Evolutionary conservation across 345 rosid genomes (phyloP), one percentile per base, ranked within the genome.

Genomic region (Populus simonii): DNA sequence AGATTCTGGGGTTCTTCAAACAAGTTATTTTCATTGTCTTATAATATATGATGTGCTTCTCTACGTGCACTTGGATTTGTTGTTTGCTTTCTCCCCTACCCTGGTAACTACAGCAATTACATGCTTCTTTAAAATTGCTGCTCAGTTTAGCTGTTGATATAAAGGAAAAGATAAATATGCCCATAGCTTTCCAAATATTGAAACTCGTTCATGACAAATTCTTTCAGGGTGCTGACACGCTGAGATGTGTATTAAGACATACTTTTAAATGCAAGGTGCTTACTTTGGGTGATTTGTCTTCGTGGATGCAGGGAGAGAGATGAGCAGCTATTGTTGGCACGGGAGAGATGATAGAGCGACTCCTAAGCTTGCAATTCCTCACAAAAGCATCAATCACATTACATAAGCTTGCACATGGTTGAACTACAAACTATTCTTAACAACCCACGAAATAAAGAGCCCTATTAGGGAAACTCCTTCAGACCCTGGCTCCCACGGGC

Each of bases 241-340:
- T 31, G 17, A 3, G 3, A 51, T 6, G 57, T 18, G 18, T 51
- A 18, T 20, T 5, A 51, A 51, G n/a, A 51, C 57, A 0, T 8
- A 16, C 18, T 51, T 18, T 51, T 18, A 6, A 18, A 49, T 15
- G 5, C 17, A 49, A 16, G 55, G 55, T 49, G 55, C 55, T 72
- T 72, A 13, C 68, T 81, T 72, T 83, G 65, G 51, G 6, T 39
- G 68, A 62, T 51, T 69, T 43, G 15, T 33, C n/a, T 41, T 67
- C 66, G 9, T 70, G 59, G 83, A 68, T 59, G 66, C 85, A 96
- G 99, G 98, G 39, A 93, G 91, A 83, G 90, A 89, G 75, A 81
- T 51, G 66, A 81, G 91, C 76, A 88, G 90, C 89, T 93, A 91
- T 74, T 96, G 73, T 80, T 93, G 98, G 98, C 98, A 92, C 84